phyloP scores from a whole-genome alignment of 441 rosid genomes.

The Adansonia madagascariensis region DNA sequence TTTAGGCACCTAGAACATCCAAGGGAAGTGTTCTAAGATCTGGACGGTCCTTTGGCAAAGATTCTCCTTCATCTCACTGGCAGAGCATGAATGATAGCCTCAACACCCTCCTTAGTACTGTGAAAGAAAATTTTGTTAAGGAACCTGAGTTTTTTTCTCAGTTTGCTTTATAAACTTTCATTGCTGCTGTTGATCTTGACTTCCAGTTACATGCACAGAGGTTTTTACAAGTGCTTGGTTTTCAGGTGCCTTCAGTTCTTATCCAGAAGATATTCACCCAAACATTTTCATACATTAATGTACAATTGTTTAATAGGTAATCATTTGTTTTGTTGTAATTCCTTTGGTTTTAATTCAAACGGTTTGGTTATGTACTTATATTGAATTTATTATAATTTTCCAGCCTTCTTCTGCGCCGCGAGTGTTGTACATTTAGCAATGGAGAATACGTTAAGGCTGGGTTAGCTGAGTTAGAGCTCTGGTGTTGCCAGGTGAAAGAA shows the following conservation, averaged over 20 bases:
- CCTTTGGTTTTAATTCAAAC: conserved; percentile 21
- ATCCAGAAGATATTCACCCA: conserved; percentile 92
- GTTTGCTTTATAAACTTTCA: conserved; percentile 3
- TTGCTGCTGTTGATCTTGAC: not conserved
- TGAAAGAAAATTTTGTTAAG: conserved; percentile 92
- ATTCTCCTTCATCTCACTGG: conserved; percentile 86
- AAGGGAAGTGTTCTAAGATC: conserved; percentile 87
- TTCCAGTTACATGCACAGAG: conserved; percentile 25
- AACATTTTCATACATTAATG: conserved; percentile 89
- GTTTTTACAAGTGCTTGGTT: conserved; percentile 39
- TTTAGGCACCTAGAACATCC: conserved; percentile 90
- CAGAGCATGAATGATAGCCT: conserved; percentile 89
- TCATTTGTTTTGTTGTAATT: not conserved
- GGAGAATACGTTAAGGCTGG: conserved; percentile 97
- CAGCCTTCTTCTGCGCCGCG: conserved; percentile 94
- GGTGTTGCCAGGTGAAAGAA: conserved; percentile 81
- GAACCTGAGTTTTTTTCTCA: conserved; percentile 21
- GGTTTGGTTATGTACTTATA: conserved; percentile 20
- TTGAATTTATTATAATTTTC: conserved; percentile 31
- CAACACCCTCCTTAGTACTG: conserved; percentile 70
- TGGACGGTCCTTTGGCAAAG: conserved; percentile 90
- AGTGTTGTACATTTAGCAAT: conserved; percentile 98
- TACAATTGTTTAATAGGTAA: conserved; percentile 91
- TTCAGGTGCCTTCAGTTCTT: conserved; percentile 91
- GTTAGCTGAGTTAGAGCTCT: conserved; percentile 87